phyloP scores from a whole-genome alignment of 345 rosid species.

The Citrus reticulata region DNA sequence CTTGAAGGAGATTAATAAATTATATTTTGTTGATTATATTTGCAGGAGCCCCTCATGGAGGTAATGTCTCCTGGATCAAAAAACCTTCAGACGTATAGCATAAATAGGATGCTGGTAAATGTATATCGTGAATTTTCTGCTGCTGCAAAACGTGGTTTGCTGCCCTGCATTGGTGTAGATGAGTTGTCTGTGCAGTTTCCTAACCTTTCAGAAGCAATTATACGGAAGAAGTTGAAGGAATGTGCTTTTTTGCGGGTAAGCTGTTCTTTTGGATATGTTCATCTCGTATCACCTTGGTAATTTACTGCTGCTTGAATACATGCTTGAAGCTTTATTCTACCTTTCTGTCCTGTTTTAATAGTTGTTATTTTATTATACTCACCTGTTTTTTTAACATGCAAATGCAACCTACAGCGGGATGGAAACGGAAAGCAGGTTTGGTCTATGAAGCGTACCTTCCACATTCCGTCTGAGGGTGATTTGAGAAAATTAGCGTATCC shows the following conservation, averaged over 20 bases:
- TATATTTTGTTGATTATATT: constrained; percentile 12
- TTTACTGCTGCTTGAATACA: background rate
- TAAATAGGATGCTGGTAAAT: constrained; percentile 72
- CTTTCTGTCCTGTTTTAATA: background rate
- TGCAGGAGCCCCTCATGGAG: constrained; percentile 94
- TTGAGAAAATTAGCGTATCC: constrained; percentile 75
- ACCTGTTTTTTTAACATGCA: constrained; percentile 17
- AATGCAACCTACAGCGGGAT: constrained; percentile 57
- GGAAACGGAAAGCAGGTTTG: constrained; percentile 61
- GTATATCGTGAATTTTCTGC: constrained; percentile 78
- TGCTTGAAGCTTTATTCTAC: background rate
- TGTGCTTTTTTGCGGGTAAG: constrained; percentile 71
- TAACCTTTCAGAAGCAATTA: constrained; percentile 56
- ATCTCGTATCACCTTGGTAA: background rate
- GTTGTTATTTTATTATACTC: constrained; percentile 10
- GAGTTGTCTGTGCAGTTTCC: constrained; percentile 69
- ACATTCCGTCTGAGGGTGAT: constrained; percentile 77
- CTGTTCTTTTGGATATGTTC: background rate
- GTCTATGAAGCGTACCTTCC: constrained; percentile 61
- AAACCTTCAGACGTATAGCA: constrained; percentile 66
- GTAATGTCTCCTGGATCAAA: constrained; percentile 85
- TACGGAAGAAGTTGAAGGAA: constrained; percentile 69
- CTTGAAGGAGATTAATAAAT: background rate
- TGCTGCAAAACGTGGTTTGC: constrained; percentile 47
- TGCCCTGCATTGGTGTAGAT: constrained; percentile 64